Percentiles rank a stretch among this genome's conserved stretches.
Evolutionary conservation across 352 stramenopile genomes (phyloP).

Genomic region (Aphanomyces euteiches): DNA sequence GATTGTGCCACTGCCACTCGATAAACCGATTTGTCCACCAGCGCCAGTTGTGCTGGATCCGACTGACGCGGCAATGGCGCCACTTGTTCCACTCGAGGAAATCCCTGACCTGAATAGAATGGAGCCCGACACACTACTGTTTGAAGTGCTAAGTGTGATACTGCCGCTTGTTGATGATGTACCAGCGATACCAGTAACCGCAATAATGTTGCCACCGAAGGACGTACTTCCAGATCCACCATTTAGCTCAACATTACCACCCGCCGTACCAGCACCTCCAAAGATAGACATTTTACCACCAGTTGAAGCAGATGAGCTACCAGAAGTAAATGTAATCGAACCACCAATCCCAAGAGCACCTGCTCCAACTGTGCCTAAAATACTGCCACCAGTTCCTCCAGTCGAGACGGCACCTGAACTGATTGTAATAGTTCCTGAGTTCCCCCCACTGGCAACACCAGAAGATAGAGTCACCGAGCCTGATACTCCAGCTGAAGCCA

Average conservation of each 20-base stretch:
- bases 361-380: conserved; percentile 37
- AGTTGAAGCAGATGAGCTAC: conserved; percentile 35
- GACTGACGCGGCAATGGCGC: conserved; percentile 9
- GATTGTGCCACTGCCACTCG: conserved; percentile 4
- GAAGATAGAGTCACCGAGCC: background rate
- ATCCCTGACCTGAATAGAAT: conserved; percentile 15
- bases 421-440: background rate
- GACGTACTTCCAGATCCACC: conserved; percentile 19
- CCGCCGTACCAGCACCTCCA: conserved; percentile 31
- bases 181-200: conserved; percentile 2
- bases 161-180: conserved; percentile 22
- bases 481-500: conserved; percentile 14
- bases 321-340: conserved; percentile 51
- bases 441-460: background rate
- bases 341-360: conserved; percentile 41
- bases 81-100: background rate
- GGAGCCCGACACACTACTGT: conserved; percentile 1
- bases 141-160: conserved; percentile 8
- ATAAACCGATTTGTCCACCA: conserved; percentile 8
- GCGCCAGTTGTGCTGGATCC: background rate
- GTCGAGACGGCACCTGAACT: background rate
- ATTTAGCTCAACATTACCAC: conserved; percentile 33
- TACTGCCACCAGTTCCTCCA: conserved; percentile 27
- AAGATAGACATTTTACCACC: conserved; percentile 32
- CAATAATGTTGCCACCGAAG: conserved; percentile 8